Percentiles rank a stretch among this genome's conserved stretches.
phyloP scores from a whole-genome alignment of 345 rosid genomes.

The Gossypium herbaceum region DNA sequence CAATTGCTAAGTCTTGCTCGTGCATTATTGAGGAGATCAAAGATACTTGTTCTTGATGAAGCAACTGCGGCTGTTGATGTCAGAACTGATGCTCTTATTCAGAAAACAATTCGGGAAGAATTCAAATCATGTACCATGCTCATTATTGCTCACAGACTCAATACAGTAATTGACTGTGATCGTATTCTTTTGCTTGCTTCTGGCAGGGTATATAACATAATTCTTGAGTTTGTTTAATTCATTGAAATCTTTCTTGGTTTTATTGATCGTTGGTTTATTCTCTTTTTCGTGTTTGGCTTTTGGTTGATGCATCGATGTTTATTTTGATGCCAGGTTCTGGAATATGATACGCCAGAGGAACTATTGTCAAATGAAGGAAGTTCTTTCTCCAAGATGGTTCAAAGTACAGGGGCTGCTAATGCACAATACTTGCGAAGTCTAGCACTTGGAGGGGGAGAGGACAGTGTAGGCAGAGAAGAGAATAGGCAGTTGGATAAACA shows the following conservation, averaged over 20 bases:
- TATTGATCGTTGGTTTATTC: background rate
- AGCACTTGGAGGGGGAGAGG: slow-evolving; percentile 51
- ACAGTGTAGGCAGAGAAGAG: slow-evolving; percentile 33
- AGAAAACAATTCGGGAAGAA: slow-evolving; percentile 96
- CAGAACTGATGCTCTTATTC: slow-evolving; percentile 95
- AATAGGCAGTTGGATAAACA: slow-evolving; percentile 56
- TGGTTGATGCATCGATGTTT: slow-evolving; percentile 7
- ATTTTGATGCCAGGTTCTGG: slow-evolving; percentile 60
- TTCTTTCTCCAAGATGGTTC: slow-evolving; percentile 95
- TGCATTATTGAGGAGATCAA: slow-evolving; percentile 87
- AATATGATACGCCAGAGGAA: slow-evolving; percentile 74
- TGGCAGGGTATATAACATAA: slow-evolving; percentile 55
- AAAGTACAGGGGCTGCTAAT: slow-evolving; percentile 91
- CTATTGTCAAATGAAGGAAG: slow-evolving; percentile 64
- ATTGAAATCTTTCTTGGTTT: background rate
- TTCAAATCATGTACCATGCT: slow-evolving; percentile 95
- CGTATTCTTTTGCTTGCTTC: slow-evolving; percentile 85
- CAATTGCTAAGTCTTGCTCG: slow-evolving; percentile 97
- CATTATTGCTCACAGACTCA: slow-evolving; percentile 93
- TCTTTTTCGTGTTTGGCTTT: background rate
- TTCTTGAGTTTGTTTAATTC: background rate
- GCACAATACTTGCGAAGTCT: slow-evolving; percentile 84
- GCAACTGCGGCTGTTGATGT: slow-evolving; percentile 99
- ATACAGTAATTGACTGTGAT: slow-evolving; percentile 94
- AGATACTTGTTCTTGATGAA: slow-evolving; percentile 97